Conservation (phyloP, 352 stramenopile species). For the Halophytophthora polymorphica region DNA sequence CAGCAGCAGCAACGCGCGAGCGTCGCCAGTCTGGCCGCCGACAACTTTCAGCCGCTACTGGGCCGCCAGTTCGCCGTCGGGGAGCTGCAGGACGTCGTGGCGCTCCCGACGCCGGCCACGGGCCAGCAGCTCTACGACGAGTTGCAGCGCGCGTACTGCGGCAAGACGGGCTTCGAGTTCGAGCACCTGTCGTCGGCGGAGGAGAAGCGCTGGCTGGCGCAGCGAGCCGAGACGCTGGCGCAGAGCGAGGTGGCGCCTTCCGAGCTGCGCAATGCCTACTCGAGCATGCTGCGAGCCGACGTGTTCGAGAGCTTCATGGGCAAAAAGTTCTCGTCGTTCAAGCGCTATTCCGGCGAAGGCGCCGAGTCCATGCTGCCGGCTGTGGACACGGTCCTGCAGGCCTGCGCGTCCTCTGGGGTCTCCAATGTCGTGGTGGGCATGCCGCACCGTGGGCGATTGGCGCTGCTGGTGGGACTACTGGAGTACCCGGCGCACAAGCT, state of each 20-base stretch:
- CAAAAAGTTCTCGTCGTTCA: constrained; percentile 85
- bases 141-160: constrained; percentile 62
- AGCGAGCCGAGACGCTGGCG: constrained; percentile 45
- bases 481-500: constrained; percentile 83
- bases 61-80: constrained; percentile 13
- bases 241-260: constrained; percentile 45
- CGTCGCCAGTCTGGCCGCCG: constrained; percentile 32
- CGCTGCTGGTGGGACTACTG: constrained; percentile 67
- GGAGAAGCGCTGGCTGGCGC: constrained; percentile 71
- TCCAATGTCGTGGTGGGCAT: constrained; percentile 86
- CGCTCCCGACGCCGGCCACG: constrained; percentile 15
- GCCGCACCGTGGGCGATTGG: constrained; percentile 80
- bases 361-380: constrained; percentile 78
- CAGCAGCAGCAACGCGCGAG: constrained; percentile 30
- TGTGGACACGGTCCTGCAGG: constrained; percentile 66
- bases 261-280: constrained; percentile 76
- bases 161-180: constrained; percentile 83
- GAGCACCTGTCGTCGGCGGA: constrained; percentile 55
- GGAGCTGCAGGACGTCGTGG: constrained; percentile 22
- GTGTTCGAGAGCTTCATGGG: constrained; percentile 86
- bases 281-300: constrained; percentile 73
- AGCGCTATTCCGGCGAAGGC: constrained; percentile 85
- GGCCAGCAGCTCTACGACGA: constrained; percentile 60
- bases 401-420: constrained; percentile 39
- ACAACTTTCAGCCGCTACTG: constrained; percentile 60